Percentiles rank a stretch among this genome's conserved stretches.
Conservation (phyloP, 2,329 filamentous ascomycete species). For the Talaromyces sp. region DNA sequence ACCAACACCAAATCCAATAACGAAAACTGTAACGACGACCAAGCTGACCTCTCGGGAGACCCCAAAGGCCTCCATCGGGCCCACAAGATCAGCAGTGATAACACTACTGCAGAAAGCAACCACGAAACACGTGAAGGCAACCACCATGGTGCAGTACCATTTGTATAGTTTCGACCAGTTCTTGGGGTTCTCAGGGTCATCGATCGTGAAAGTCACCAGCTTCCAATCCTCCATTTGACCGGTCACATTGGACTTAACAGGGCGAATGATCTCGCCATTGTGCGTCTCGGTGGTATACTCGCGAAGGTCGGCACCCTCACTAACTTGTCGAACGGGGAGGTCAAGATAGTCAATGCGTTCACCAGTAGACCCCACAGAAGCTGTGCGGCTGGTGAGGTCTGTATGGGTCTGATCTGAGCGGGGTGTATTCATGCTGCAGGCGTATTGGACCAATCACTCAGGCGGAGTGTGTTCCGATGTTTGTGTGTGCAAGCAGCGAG, state of each 20-base stretch:
- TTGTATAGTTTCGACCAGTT: slow-evolving; percentile 80
- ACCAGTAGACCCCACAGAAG: slow-evolving; percentile 25
- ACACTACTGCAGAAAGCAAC: slow-evolving; percentile 73
- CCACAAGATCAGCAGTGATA: slow-evolving; percentile 74
- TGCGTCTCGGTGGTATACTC: slow-evolving; percentile 69
- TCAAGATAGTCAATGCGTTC: slow-evolving; percentile 52
- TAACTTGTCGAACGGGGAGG: slow-evolving; percentile 68
- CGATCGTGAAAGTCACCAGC: slow-evolving; percentile 69
- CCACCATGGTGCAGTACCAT: slow-evolving; percentile 85
- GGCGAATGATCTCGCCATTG: slow-evolving; percentile 63
- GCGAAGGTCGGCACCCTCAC: slow-evolving; percentile 61
- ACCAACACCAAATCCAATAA: slow-evolving; percentile 79
- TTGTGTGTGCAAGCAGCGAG: background rate
- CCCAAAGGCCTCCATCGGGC: slow-evolving; percentile 64
- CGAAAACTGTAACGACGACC: slow-evolving; percentile 73
- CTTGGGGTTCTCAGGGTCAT: slow-evolving; percentile 79
- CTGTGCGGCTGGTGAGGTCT: slow-evolving; percentile 26
- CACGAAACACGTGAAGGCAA: slow-evolving; percentile 74
- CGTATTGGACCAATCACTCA: slow-evolving; percentile 1
- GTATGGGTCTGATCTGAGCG: slow-evolving; percentile 13
- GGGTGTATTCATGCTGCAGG: slow-evolving; percentile 20
- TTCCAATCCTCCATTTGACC: slow-evolving; percentile 59
- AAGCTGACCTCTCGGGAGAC: slow-evolving; percentile 74
- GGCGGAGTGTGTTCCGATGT: background rate
- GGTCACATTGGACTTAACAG: slow-evolving; percentile 57